Percentiles rank a stretch among this genome's conserved stretches.
Conservation (phyloP, 2,329 filamentous ascomycete genomes). For the Trichoderma gracile region DNA sequence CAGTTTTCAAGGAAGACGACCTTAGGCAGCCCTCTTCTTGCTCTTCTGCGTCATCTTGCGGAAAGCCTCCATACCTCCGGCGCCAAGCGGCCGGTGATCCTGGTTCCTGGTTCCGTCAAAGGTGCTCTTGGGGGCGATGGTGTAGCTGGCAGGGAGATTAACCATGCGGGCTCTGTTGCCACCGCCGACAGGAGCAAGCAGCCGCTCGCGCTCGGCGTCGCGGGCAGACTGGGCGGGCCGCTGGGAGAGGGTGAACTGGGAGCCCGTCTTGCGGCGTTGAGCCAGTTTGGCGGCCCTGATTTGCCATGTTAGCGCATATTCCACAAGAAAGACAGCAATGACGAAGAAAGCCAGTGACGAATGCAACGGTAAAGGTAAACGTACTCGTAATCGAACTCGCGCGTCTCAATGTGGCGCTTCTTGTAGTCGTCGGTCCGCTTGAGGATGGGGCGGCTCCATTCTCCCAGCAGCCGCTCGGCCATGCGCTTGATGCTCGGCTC, state of each 20-base stretch:
- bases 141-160: conserved; percentile 58
- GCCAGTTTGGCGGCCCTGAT: conserved; percentile 55
- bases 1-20: not conserved
- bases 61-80: conserved; percentile 65
- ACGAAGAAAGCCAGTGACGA: no score
- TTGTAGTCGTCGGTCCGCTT: conserved; percentile 94
- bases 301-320: conserved; percentile 19
- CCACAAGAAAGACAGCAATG: not conserved
- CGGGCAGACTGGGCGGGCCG: conserved; percentile 47
- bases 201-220: conserved; percentile 58
- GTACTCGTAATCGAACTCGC: conserved; percentile 65
- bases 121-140: conserved; percentile 61
- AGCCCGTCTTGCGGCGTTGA: conserved; percentile 50
- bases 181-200: conserved; percentile 56
- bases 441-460: conserved; percentile 94
- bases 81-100: conserved; percentile 61
- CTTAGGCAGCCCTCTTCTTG: conserved; percentile 49
- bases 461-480: conserved; percentile 86
- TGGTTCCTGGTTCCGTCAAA: conserved; percentile 55
- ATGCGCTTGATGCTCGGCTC: conserved; percentile 88
- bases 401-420: conserved; percentile 69
- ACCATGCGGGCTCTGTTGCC: conserved; percentile 59
- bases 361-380: no score
- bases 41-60: conserved; percentile 65
- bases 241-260: conserved; percentile 53